Conservation (phyloP, 2,329 filamentous ascomycete genomes). For the Trichoderma citrinoviride region DNA sequence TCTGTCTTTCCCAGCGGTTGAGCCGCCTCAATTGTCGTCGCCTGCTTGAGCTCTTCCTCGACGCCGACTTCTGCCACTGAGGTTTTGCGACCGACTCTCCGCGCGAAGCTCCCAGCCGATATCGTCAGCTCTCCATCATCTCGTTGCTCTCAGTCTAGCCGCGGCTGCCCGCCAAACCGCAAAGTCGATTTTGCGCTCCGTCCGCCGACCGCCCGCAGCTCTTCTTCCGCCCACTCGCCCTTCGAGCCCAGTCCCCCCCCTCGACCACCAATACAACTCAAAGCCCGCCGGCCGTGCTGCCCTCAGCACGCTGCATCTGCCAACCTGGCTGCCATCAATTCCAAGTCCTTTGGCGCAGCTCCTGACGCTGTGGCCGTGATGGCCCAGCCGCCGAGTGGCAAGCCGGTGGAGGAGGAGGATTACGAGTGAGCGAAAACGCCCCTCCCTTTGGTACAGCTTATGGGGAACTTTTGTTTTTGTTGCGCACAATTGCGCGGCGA, state of each 20-base stretch:
- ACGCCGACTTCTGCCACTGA: too few species aligned
- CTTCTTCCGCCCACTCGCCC: neutral
- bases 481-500: neutral
- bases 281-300: conserved; percentile 11
- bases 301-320: conserved; percentile 34
- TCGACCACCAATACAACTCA: neutral
- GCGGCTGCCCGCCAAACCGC: conserved; percentile 1
- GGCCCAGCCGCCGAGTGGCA: conserved; percentile 67
- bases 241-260: neutral
- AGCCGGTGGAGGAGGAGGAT: conserved; percentile 48
- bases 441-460: neutral
- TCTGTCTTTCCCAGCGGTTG: neutral
- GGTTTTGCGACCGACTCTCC: neutral
- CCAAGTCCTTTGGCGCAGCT: conserved; percentile 60
- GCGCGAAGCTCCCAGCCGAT: neutral
- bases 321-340: conserved; percentile 63
- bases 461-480: neutral
- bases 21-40: neutral
- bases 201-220: conserved; percentile 13
- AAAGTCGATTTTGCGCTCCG: conserved; percentile 6
- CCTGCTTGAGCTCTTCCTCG: neutral
- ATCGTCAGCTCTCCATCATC: neutral
- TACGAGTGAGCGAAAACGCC: conserved; percentile 55
- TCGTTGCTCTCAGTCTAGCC: neutral
- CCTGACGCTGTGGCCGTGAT: conserved; percentile 66